Evolutionary conservation across 768 basidiomycete species (phyloP), one percentile per base, ranked within the genome.

Genomic region (Podaxis pistillaris): DNA sequence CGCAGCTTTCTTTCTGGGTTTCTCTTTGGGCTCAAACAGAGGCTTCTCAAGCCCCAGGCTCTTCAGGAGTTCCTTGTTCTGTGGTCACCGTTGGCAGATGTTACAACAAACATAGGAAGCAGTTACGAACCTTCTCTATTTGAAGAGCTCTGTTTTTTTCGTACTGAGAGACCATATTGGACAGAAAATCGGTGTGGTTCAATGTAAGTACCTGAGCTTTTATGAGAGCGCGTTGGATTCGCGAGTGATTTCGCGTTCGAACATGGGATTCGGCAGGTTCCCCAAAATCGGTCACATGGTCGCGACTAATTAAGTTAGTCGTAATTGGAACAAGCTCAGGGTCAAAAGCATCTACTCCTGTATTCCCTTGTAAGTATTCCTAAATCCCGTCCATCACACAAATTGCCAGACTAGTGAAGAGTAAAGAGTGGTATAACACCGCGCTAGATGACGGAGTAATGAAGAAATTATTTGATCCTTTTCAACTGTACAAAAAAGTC

Each of bases 41-140:
- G 84, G 83, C 58, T 76, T 78, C 55, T 80, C 78, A 1, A 89
- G 72, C 0, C 78, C 82, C 7, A 87, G 68, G 0, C 63, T 56
- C 9, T 68, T 68, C 44, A 90, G 71, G 2, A 86, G 50, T 30
- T 63, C 75, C 63, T 64, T 75, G 66, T 88, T 88, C 72, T 79
- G 60, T 12, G 12, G 38, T 44, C 24, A n/a, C 44, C 54, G n/a
- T 54, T 53, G 22, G 33, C 36, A 30, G 12, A 63, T 17, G 58
- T 41, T 17, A 53, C 17, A 22, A 26, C 12, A 37, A 12, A 37
- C 12, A 40, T 26, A 15, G 44, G 24, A 22, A 2, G n/a, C 17
- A 53, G 38, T 1, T 13, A 37, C 30, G 62, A 15, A n/a, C 72
- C 69, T 65, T 74, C 44, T 72, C 68, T 33, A 79, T 78, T 63